Evolutionary conservation across 345 rosid species (phyloP).

Genomic region (Rhizophora mangle): DNA sequence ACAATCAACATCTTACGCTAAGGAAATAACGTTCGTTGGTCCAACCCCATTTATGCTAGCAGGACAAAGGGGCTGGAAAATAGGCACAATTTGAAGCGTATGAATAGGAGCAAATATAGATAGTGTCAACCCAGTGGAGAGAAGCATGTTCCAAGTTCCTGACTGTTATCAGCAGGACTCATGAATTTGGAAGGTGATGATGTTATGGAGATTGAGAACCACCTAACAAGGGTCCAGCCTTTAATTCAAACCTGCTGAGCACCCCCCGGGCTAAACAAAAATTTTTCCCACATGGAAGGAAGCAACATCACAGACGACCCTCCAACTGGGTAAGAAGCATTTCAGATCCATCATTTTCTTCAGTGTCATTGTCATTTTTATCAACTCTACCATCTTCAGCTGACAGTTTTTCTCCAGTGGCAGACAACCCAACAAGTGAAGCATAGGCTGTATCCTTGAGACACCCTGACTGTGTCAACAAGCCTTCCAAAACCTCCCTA

Average conservation of each 20-base stretch:
- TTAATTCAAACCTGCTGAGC: background rate
- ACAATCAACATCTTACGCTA: too few species aligned
- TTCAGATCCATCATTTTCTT: conserved; percentile 32
- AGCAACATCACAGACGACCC: conserved; percentile 30
- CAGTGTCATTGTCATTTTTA: conserved; percentile 16
- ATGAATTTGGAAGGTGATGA: background rate
- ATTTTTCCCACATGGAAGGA: background rate
- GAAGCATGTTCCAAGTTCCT: background rate
- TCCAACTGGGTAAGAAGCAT: conserved; percentile 44
- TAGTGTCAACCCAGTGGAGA: background rate
- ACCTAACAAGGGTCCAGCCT: background rate
- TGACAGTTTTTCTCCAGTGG: conserved; percentile 4
- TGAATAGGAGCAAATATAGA: too few species aligned
- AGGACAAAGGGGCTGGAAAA: too few species aligned
- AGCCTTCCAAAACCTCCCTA: conserved; percentile 49
- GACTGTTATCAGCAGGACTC: conserved; percentile 1
- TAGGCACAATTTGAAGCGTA: too few species aligned
- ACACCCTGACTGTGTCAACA: conserved; percentile 53
- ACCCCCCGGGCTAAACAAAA: background rate
- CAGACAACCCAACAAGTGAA: conserved; percentile 38
- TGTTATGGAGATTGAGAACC: conserved; percentile 2
- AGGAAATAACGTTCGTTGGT: too few species aligned
- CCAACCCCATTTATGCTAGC: too few species aligned
- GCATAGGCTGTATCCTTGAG: conserved; percentile 52
- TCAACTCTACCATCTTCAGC: conserved; percentile 10